phyloP scores from a whole-genome alignment of 805 yeast species.

The Wickerhamomyces queroliae region DNA sequence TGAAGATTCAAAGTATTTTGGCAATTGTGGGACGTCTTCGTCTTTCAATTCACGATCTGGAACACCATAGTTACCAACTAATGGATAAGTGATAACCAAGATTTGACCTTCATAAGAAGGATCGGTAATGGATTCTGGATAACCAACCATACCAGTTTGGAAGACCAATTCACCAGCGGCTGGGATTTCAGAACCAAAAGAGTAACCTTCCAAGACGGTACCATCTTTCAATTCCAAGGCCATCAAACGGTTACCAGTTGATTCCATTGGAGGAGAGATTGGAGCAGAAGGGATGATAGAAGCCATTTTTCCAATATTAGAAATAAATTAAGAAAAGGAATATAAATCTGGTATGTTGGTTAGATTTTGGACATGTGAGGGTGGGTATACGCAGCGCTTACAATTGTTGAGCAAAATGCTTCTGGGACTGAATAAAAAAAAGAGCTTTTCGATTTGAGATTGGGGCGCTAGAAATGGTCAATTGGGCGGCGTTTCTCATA shows the following conservation, averaged over 20 bases:
- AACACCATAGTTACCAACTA: constrained; percentile 98
- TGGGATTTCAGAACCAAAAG: constrained; percentile 88
- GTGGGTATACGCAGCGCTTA: not conserved
- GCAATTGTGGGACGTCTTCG: constrained; percentile 68
- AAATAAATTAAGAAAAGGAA: not conserved
- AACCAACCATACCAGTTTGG: constrained; percentile 99
- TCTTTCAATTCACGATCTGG: constrained; percentile 81
- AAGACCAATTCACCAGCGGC: constrained; percentile 97
- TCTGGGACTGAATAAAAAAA: not conserved
- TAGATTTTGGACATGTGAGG: too few species aligned
- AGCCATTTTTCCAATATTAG: constrained; percentile 24
- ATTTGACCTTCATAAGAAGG: constrained; percentile 98
- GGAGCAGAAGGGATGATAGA: constrained; percentile 60
- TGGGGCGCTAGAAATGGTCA: too few species aligned
- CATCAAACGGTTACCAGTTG: constrained; percentile 76
- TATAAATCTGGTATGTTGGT: not conserved
- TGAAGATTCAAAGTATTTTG: constrained; percentile 89
- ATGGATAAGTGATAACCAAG: constrained; percentile 91
- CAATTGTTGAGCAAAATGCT: not conserved
- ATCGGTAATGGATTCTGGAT: constrained; percentile 96
- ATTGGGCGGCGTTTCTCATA: too few species aligned
- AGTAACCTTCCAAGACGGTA: constrained; percentile 83
- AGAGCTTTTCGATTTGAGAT: not conserved
- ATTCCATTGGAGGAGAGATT: constrained; percentile 84
- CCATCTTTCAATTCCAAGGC: constrained; percentile 90